These are phyloP conservation scores for Pezicula carpinea DNA, from an alignment of 2,329 filamentous ascomycete genomes.

Conservation along the genomic window DNA sequence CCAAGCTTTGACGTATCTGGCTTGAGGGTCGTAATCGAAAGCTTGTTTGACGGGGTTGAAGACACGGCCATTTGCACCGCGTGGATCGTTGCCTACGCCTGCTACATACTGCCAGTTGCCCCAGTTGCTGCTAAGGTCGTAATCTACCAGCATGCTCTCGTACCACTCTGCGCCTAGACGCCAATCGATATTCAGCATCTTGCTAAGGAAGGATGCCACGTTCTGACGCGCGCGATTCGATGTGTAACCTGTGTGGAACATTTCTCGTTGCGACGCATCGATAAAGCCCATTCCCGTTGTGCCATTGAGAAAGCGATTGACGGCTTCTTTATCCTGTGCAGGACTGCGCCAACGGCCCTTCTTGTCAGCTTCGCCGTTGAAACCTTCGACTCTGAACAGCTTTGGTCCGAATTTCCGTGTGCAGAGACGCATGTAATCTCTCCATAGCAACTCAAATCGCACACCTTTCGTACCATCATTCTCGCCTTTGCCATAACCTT, in stretches of 20 bases:
- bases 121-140: constrained; percentile 74
- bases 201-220: constrained; percentile 68
- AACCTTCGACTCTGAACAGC: constrained; percentile 63
- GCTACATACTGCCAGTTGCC: constrained; percentile 80
- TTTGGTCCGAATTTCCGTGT: constrained; percentile 62
- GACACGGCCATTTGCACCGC: constrained; percentile 56
- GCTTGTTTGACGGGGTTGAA: constrained; percentile 83
- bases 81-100: constrained; percentile 74
- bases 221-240: constrained; percentile 74
- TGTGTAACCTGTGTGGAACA: constrained; percentile 72
- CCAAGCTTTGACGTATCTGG: constrained; percentile 69
- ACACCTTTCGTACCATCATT: constrained; percentile 66
- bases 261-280: constrained; percentile 71
- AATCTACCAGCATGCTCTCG: constrained; percentile 69
- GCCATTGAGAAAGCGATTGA: constrained; percentile 60
- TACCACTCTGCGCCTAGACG: constrained; percentile 80
- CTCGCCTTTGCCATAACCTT: constrained; percentile 62
- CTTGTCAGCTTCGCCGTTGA: constrained; percentile 45
- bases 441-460: constrained; percentile 70
- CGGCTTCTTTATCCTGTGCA: constrained; percentile 30
- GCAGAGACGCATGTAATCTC: constrained; percentile 78
- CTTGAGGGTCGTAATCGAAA: constrained; percentile 68
- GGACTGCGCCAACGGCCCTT: constrained; percentile 36
- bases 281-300: constrained; percentile 73
- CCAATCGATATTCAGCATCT: constrained; percentile 75